A percentile compares a stretch with the other conserved stretches of the same genome.
These are phyloP conservation scores for Encephalitozoon hellem DNA, from an alignment of 371 early-diverging fungal species.

Conservation along the genomic window DNA sequence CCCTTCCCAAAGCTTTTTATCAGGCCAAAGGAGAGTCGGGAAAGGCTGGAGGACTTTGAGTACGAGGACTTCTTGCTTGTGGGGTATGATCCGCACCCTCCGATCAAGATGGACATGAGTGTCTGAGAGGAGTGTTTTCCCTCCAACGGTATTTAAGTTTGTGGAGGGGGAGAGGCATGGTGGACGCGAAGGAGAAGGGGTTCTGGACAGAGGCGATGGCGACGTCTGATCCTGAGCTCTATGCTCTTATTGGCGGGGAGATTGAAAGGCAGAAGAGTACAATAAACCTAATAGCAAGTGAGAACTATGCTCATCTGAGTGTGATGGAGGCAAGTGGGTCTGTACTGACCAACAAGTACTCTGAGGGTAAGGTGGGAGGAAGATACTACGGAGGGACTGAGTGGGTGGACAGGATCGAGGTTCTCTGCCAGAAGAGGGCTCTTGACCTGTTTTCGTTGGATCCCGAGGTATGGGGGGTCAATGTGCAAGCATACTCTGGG, in stretches of 20 bases:
- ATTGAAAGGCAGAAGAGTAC: conserved; percentile 84
- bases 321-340: conserved; percentile 92
- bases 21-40: conserved; percentile 1
- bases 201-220: conserved; percentile 4
- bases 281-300: conserved; percentile 82
- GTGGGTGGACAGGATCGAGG: conserved; percentile 86
- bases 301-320: conserved; percentile 89
- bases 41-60: conserved; percentile 70
- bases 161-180: neutral
- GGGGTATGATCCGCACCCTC: conserved; percentile 76
- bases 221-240: conserved; percentile 74
- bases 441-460: conserved; percentile 78
- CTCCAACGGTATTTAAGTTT: neutral
- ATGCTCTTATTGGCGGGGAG: conserved; percentile 81
- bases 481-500: conserved; percentile 89
- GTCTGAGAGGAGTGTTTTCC: conserved; percentile 59
- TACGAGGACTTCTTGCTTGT: conserved; percentile 73
- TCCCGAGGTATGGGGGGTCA: conserved; percentile 86
- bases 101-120: conserved; percentile 88
- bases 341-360: conserved; percentile 96
- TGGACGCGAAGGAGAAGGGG: neutral
- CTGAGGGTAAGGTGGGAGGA: conserved; percentile 75
- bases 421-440: conserved; percentile 74
- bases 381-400: conserved; percentile 98
- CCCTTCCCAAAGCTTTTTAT: conserved; percentile 71